Percentiles rank a stretch among this genome's conserved stretches.
phyloP scores from a whole-genome alignment of 2,329 filamentous ascomycete species.

The Fusarium hostae region DNA sequence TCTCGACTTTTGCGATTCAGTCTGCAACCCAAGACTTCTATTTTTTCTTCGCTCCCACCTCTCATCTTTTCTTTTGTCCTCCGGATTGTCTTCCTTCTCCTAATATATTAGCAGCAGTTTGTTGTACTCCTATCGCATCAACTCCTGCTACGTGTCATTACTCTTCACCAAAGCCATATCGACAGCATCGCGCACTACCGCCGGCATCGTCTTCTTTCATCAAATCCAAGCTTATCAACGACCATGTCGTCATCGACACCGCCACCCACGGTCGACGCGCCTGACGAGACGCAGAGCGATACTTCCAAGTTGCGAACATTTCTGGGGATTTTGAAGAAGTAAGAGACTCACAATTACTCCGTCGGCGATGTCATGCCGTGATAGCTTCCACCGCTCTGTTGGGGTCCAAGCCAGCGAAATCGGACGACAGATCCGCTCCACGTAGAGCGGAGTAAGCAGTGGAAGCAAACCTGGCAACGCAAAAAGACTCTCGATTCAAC shows the following conservation, averaged over 20 bases:
- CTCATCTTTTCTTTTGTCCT: constrained; percentile 4
- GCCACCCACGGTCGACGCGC: constrained; percentile 47
- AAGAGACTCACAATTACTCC: constrained; percentile 51
- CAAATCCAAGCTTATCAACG: constrained; percentile 28
- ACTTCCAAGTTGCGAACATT: constrained; percentile 91
- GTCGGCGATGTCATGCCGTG: constrained; percentile 13
- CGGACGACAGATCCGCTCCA: constrained; percentile 25
- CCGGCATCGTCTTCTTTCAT: constrained; percentile 16
- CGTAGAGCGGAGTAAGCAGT: constrained; percentile 25
- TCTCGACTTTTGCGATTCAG: constrained; percentile 44
- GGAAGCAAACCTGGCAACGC: constrained; percentile 15
- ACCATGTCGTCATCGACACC: constrained; percentile 54
- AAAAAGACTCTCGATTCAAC: constrained; percentile 8
- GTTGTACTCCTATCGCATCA: neutral
- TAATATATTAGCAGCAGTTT: neutral
- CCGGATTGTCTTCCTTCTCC: neutral
- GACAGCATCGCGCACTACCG: constrained; percentile 1
- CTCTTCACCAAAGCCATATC: constrained; percentile 7
- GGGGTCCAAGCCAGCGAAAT: constrained; percentile 27
- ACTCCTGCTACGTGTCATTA: neutral
- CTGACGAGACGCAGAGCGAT: constrained; percentile 72
- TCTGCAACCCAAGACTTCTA: constrained; percentile 34
- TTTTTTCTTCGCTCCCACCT: constrained; percentile 6
- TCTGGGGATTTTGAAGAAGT: constrained; percentile 88
- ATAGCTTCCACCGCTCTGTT: constrained; percentile 28